phyloP scores from a whole-genome alignment of 768 basidiomycete species.

The Lactarius vividus region DNA sequence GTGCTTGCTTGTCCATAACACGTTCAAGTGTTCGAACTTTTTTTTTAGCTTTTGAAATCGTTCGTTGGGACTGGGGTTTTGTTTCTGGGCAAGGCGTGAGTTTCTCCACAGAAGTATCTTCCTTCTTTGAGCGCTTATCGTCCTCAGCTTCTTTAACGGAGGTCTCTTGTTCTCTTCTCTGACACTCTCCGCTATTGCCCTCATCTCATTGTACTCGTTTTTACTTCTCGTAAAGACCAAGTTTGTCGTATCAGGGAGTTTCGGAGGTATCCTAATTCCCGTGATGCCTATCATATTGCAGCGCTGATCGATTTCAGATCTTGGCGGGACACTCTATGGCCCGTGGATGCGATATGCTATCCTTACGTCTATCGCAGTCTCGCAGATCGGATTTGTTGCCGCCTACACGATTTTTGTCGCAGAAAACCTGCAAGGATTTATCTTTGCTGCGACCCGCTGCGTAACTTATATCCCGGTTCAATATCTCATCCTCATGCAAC shows the following conservation, averaged over 20 bases:
- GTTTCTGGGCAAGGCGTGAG: constrained; percentile 93
- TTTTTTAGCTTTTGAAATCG: constrained; percentile 70
- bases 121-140: background rate
- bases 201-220: constrained; percentile 91
- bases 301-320: constrained; percentile 50
- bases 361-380: constrained; percentile 80
- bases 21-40: background rate
- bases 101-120: constrained; percentile 2
- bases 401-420: constrained; percentile 97
- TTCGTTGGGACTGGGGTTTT: constrained; percentile 96
- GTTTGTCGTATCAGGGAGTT: constrained; percentile 85
- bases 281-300: constrained; percentile 3
- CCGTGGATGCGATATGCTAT: constrained; percentile 91
- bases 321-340: constrained; percentile 90
- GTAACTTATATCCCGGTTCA: constrained; percentile 60
- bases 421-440: constrained; percentile 87
- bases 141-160: constrained; percentile 84
- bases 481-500: constrained; percentile 80
- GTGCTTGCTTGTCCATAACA: background rate
- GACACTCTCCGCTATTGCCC: constrained; percentile 75
- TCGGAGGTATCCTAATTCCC: constrained; percentile 62
- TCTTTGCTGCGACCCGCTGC: constrained; percentile 78
- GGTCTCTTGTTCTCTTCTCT: constrained; percentile 86
- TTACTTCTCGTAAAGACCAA: constrained; percentile 86
- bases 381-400: constrained; percentile 84